These are phyloP conservation scores for Pythium aphanidermatum DNA, from an alignment of 352 stramenopile species.

Conservation along the genomic window DNA sequence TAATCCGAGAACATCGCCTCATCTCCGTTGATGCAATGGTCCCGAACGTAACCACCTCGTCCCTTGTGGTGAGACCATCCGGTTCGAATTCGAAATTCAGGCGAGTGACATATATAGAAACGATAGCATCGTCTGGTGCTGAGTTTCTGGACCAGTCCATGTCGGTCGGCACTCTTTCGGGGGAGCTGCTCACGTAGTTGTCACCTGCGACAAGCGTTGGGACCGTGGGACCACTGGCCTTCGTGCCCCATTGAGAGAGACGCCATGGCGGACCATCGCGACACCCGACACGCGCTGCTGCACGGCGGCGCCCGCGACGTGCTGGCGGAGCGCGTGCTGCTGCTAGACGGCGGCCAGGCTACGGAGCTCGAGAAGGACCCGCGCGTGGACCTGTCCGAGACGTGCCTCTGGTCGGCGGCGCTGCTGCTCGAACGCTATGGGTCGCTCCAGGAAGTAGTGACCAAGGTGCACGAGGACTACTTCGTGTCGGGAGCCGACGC, in stretches of 20 bases:
- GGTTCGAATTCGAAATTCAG: too few relatives aligned
- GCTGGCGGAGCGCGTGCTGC: slow-evolving; percentile 27
- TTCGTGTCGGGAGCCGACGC: slow-evolving; percentile 74
- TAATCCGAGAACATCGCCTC: too few relatives aligned
- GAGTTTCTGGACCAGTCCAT: too few relatives aligned
- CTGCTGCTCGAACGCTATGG: slow-evolving; percentile 54
- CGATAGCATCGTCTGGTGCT: too few relatives aligned
- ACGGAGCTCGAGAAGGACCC: slow-evolving; percentile 74
- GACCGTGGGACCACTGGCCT: background rate
- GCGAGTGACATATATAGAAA: too few relatives aligned
- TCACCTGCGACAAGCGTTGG: background rate
- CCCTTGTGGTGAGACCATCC: too few relatives aligned
- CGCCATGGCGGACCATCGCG: background rate
- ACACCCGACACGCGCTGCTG: slow-evolving; percentile 7
- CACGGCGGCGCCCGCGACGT: slow-evolving; percentile 4
- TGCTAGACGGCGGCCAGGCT: slow-evolving; percentile 72
- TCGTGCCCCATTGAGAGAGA: background rate
- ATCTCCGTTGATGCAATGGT: too few relatives aligned
- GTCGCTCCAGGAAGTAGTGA: slow-evolving; percentile 49
- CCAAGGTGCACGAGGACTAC: slow-evolving; percentile 66
- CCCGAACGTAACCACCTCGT: too few relatives aligned
- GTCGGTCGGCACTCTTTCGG: too few relatives aligned
- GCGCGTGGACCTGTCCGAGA: slow-evolving; percentile 46
- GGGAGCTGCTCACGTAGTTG: too few relatives aligned
- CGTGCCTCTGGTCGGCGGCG: slow-evolving; percentile 65